Conservation (phyloP, 2,329 filamentous ascomycete species). For the Penicillium sp. region DNA sequence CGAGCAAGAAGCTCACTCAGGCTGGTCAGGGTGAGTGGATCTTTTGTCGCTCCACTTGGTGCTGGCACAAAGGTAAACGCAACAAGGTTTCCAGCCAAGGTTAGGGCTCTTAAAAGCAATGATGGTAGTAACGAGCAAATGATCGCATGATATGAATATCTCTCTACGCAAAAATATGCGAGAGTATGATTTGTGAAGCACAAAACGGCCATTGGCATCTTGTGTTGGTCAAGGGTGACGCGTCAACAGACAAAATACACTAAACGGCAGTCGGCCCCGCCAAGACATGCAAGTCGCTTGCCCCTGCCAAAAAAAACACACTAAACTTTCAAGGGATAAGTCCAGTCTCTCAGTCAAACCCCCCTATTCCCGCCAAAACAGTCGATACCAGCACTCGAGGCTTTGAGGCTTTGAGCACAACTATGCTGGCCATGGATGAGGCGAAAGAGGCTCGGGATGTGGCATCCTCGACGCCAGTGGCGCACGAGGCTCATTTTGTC, state of each 20-base stretch:
- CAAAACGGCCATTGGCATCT: no score
- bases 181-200: neutral
- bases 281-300: neutral
- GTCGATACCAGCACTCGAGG: neutral
- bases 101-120: no score
- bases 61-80: no score
- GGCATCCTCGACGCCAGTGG: slow-evolving; percentile 4
- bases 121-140: neutral
- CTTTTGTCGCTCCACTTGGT: no score
- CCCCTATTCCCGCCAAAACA: neutral
- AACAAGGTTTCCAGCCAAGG: no score
- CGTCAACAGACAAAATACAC: neutral
- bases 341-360: neutral
- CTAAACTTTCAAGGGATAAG: neutral
- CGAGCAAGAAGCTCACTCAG: no score
- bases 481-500: slow-evolving; percentile 27
- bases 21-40: no score
- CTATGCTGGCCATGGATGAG: neutral
- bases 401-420: neutral
- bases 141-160: neutral
- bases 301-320: neutral
- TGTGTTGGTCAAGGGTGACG: neutral
- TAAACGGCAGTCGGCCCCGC: neutral
- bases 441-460: slow-evolving; percentile 11
- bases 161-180: neutral